Evolutionary conservation across 805 yeast genomes (phyloP).

Genomic region (Helenozyma rhizophorensis): DNA sequence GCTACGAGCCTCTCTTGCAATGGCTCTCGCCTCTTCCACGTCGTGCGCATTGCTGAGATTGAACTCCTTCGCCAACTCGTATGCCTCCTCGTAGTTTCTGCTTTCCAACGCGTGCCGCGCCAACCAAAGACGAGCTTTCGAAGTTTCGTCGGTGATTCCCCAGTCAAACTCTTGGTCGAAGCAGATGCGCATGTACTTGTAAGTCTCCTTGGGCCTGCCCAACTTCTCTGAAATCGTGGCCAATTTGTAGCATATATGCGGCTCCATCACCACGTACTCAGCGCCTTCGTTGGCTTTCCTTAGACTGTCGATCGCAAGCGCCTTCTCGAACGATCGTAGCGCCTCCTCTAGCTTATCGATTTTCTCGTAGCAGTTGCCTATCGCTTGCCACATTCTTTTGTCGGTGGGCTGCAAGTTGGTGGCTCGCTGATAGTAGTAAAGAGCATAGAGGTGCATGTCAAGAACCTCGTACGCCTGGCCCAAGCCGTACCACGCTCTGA

Average conservation of each 20-base stretch:
- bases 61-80: constrained; percentile 66
- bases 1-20: constrained; percentile 72
- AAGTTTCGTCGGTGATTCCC: constrained; percentile 67
- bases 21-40: constrained; percentile 82
- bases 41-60: constrained; percentile 71
- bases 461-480: constrained; percentile 97
- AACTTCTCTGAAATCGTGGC: constrained; percentile 63
- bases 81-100: constrained; percentile 63
- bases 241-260: constrained; percentile 56
- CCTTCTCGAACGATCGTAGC: constrained; percentile 75
- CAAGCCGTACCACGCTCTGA: constrained; percentile 96
- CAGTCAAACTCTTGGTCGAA: constrained; percentile 60
- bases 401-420: constrained; percentile 85
- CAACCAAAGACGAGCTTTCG: constrained; percentile 82
- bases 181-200: constrained; percentile 62
- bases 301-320: constrained; percentile 50
- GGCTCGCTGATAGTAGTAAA: constrained; percentile 89
- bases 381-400: constrained; percentile 93
- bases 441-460: constrained; percentile 89
- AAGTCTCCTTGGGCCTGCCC: constrained; percentile 50
- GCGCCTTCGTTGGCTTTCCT: constrained; percentile 16
- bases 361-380: constrained; percentile 85
- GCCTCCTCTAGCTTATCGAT: constrained; percentile 68
- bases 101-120: constrained; percentile 61
- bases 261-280: constrained; percentile 41